Evolutionary conservation across 2,329 filamentous ascomycete genomes (phyloP), one percentile per base, ranked within the genome.

Genomic region (Pseudogymnoascus sp.): DNA sequence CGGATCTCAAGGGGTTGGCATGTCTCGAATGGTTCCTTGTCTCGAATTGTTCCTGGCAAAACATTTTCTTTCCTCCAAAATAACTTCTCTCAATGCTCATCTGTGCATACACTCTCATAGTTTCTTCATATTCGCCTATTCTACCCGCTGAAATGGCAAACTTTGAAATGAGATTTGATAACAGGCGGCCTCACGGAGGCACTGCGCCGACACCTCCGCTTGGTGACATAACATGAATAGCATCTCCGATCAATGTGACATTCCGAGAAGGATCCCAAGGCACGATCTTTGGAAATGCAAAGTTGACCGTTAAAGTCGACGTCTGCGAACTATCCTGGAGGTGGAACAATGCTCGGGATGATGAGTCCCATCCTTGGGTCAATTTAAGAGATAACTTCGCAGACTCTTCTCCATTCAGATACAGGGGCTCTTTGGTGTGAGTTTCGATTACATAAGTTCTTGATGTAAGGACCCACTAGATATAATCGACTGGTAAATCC

Each of bases 391-490:
- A 61, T 7, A 63, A 38, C n/a, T 62, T 41, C 0, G 61, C 60
- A 30, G 61, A 52, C 33, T 60, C 45, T 48, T 61, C 18, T 10
- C 30, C 57, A 6, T 55, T 58, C 13, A 64, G 35, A 13, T 23
- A 18, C 18, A 56, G 61, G 9, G 61, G 37, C 12, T 62, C 48
- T 6, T 55, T 56, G 28, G 61, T 60, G 3, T 38, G 33, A 2
- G 48, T 23, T 9, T 41, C 59, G 10, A 64, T 8, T 35, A 34
- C 28, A 8, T 62, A 58, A 5, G 52, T 26, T n/a, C 58, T 37
- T 9, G 62, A 64, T 10, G 68, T 59, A 3, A 73, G 62, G 6
- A 69, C 71, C 70, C 71, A 73, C 64, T 73, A 72, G 33, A 72
- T 60, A 62, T 74, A 73, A 39, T 73, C 70, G 3, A 61, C 59